Percentiles rank a stretch among this genome's conserved stretches.
phyloP scores from a whole-genome alignment of 129 eudicot species.

The Tagetes erecta region DNA sequence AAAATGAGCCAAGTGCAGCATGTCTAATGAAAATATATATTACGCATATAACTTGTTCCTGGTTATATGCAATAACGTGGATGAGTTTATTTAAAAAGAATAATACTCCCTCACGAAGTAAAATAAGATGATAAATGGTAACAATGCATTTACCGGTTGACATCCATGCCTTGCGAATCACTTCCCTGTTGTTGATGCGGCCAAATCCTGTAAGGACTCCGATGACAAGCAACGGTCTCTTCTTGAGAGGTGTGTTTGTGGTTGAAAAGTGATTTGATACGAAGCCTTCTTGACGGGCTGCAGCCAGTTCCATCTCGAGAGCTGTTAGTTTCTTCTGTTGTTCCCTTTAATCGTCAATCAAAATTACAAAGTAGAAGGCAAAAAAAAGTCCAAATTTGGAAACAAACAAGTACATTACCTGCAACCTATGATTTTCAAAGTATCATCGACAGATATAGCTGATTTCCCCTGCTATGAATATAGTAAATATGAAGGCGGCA shows the following conservation, averaged over 20 bases:
- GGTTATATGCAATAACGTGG: constrained; percentile 9
- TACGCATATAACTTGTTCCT: constrained; percentile 5
- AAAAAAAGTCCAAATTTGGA: neutral
- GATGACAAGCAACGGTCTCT: constrained; percentile 66
- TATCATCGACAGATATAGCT: constrained; percentile 87
- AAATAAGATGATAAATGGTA: neutral
- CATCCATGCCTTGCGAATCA: constrained; percentile 96
- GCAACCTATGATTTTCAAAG: constrained; percentile 84
- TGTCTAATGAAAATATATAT: neutral
- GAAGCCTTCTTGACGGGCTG: constrained; percentile 87
- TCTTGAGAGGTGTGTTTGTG: constrained; percentile 38
- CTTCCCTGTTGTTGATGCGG: constrained; percentile 86
- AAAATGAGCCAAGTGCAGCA: neutral
- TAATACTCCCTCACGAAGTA: constrained; percentile 15
- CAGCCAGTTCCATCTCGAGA: constrained; percentile 83
- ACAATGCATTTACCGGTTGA: constrained; percentile 50
- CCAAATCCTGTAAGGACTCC: constrained; percentile 90
- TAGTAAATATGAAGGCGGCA: constrained; percentile 17
- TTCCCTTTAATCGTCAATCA: constrained; percentile 61
- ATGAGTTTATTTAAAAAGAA: neutral
- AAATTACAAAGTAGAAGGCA: constrained; percentile 17
- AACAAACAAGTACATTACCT: constrained; percentile 46
- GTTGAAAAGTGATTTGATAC: constrained; percentile 54
- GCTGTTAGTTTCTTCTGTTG: constrained; percentile 81
- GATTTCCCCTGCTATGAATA: constrained; percentile 59